phyloP scores from a whole-genome alignment of 805 yeast genomes.

The Metschnikowia bowlesiae region DNA sequence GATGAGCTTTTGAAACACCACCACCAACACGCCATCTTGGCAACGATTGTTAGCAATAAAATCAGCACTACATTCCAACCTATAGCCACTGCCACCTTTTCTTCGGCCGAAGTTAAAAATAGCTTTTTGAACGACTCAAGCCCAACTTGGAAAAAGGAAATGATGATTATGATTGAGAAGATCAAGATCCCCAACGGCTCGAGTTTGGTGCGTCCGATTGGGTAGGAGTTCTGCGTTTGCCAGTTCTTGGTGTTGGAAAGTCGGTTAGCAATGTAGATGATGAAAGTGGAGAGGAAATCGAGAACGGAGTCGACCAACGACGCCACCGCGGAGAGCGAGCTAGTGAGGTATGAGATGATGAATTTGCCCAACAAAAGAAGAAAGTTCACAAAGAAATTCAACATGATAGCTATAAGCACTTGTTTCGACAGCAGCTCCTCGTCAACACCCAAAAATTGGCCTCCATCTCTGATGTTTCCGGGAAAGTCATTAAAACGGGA shows the following conservation, averaged over 20 bases:
- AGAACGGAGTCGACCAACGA: conserved; percentile 73
- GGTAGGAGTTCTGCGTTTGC: conserved; percentile 46
- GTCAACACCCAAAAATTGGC: conserved; percentile 48
- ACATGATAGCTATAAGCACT: conserved; percentile 57
- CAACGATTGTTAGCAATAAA: conserved; percentile 59
- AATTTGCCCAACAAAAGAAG: conserved; percentile 57
- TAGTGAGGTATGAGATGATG: conserved; percentile 57
- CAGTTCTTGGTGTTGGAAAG: conserved; percentile 45
- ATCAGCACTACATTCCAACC: conserved; percentile 49
- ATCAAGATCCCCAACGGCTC: conserved; percentile 78
- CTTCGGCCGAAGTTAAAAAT: conserved; percentile 27
- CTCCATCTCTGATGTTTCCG: conserved; percentile 55
- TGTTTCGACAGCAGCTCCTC: conserved; percentile 38
- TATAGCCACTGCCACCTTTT: conserved; percentile 41
- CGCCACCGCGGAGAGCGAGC: conserved; percentile 72
- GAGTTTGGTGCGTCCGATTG: conserved; percentile 67
- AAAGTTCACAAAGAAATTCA: conserved; percentile 59
- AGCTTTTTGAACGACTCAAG: conserved; percentile 55
- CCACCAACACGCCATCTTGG: conserved; percentile 57
- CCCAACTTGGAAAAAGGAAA: conserved; percentile 70
- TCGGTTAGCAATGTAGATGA: conserved; percentile 59
- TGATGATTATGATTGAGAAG: conserved; percentile 64
- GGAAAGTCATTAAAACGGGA: conserved; percentile 46
- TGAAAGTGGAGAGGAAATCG: conserved; percentile 70
- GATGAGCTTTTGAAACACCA: conserved; percentile 61